These are phyloP conservation scores for Schizophyllum commune DNA, from an alignment of 1,284 basidiomycete species.

Conservation along the genomic window DNA sequence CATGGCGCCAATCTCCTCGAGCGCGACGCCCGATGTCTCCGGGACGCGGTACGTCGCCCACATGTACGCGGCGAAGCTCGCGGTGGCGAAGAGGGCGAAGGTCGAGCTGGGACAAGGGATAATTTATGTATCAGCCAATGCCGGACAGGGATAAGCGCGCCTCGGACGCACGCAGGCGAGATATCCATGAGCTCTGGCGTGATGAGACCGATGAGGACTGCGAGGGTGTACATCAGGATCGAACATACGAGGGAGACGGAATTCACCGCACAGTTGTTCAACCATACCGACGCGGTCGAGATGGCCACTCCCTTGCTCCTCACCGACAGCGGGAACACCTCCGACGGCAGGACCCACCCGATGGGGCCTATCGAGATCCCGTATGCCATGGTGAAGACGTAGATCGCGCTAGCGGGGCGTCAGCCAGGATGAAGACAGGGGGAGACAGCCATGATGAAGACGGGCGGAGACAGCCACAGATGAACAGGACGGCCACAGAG, in stretches of 20 bases:
- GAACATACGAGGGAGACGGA: constrained; percentile 13
- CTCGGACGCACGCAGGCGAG: constrained; percentile 46
- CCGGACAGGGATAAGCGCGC: neutral
- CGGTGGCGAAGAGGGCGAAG: constrained; percentile 58
- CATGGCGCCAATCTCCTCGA: constrained; percentile 70
- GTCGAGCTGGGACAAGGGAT: constrained; percentile 38
- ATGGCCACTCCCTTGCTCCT: constrained; percentile 78
- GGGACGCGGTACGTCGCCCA: constrained; percentile 67
- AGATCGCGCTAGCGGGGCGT: constrained; percentile 45
- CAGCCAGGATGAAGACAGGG: neutral
- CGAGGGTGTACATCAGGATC: neutral
- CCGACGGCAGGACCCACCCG: constrained; percentile 76
- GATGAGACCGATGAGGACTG: constrained; percentile 74
- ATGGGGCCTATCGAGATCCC: constrained; percentile 81
- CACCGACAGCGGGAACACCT: constrained; percentile 84
- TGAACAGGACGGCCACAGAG: too few species aligned
- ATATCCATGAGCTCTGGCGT: constrained; percentile 66
- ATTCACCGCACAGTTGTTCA: constrained; percentile 59
- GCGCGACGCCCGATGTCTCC: constrained; percentile 67
- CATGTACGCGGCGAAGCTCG: constrained; percentile 56
- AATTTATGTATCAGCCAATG: constrained; percentile 1
- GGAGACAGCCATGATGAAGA: constrained; percentile 4
- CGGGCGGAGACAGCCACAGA: constrained; percentile 2
- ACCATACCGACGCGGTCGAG: constrained; percentile 81
- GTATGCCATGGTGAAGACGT: constrained; percentile 76